phyloP scores from a whole-genome alignment of 2,329 filamentous ascomycete species.

The Alternaria triticina region DNA sequence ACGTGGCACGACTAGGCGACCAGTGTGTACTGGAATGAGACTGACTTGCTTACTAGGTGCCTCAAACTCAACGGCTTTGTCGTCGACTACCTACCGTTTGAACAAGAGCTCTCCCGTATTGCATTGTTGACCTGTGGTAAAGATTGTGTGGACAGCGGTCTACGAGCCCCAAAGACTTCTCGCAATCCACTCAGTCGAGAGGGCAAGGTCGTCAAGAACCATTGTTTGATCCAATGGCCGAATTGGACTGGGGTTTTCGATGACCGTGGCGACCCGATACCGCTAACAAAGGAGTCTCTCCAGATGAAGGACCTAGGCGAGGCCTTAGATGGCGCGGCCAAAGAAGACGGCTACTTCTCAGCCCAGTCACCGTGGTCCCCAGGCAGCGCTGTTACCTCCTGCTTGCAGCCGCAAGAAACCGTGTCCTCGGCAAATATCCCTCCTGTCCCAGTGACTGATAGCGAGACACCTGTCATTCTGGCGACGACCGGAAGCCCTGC shows the following conservation, averaged over 20 bases:
- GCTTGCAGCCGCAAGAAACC: not conserved
- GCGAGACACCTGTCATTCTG: conserved; percentile 4
- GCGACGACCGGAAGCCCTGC: conserved; percentile 51
- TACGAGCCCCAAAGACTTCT: conserved; percentile 31
- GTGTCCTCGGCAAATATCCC: not conserved
- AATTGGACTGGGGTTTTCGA: conserved; percentile 36
- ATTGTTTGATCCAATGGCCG: conserved; percentile 34
- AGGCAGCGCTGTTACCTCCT: not conserved
- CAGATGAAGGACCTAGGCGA: conserved; percentile 11
- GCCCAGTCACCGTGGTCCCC: not conserved
- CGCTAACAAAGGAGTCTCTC: conserved; percentile 12
- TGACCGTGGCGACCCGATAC: conserved; percentile 17
- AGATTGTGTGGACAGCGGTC: conserved; percentile 36
- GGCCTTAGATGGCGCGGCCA: not conserved
- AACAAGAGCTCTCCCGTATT: conserved; percentile 32
- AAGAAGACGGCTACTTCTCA: not conserved
- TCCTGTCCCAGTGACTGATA: not conserved
- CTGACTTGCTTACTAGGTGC: conserved; percentile 12
- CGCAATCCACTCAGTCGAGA: conserved; percentile 19
- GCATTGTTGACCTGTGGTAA: conserved; percentile 32
- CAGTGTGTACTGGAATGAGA: not conserved
- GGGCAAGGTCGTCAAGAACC: conserved; percentile 25
- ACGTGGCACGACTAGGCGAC: not conserved
- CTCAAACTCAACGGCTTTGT: conserved; percentile 45
- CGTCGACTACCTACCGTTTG: conserved; percentile 40